Evolutionary conservation across 2,329 filamentous ascomycete species (phyloP), one percentile per base, ranked within the genome.

Genomic region (Onygenales sp.): DNA sequence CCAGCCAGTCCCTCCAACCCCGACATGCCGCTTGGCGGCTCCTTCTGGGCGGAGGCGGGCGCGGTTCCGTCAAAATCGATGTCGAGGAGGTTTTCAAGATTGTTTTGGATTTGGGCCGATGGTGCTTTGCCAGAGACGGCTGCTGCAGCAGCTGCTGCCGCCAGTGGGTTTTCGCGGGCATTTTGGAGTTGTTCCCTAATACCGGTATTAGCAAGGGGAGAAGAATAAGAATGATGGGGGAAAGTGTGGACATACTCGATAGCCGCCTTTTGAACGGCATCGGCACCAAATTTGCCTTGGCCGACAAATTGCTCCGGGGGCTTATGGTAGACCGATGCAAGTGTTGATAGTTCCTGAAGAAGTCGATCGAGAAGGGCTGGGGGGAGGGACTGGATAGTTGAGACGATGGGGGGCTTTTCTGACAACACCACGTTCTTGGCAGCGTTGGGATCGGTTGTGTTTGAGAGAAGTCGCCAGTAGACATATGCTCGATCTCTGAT

Each of bases 261-360:
- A 56, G 93, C 93, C 50, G 92, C 92, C 60, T 87, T 86, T 72
- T 97, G 93, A 65, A 98, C 89, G 56, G 89, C 90, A 69, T 95
- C 91, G 48, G 93, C 91, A 39, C 92, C 93, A 62, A 89, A 96
- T 44, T 92, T 85, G 43, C 93, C 93, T 72, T 95, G 90, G 61
- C 93, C 93, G 54, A 98, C 86, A 71, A 98, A 98, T n/a, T 92
- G 90, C 78, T 95, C 89, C 44, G 93, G 91, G 7, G 91, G 91
- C 74, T 95, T 97, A 81, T 98, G 93, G 73, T 98, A 98, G 21
- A 98, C 93, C 1, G 92, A 97, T 7, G 93, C 90, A 33, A 98
- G 81, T 8, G 93, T 96, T 10, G 92, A 97, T 35, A 98, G 82
- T 70, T 98, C 92, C 8, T 80, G 79, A 7, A 98, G 82, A n/a